Base-by-base conservation (phyloP, 2,329 filamentous ascomycete genomes). In the Truncatella angustata region DNA sequence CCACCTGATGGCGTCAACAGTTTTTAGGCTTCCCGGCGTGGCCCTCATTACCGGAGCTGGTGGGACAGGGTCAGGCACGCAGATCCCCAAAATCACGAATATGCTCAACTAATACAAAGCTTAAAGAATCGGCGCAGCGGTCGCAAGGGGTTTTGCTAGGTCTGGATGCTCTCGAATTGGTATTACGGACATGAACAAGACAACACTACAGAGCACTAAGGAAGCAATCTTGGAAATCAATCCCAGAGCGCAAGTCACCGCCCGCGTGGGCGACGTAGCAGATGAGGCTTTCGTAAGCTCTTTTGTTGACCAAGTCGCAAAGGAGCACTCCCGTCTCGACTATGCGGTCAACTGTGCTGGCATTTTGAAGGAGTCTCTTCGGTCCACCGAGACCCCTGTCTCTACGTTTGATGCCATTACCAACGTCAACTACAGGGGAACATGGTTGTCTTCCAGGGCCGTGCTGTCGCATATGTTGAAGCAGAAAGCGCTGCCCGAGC, bases 261-360 rank as follows among this genome's bases (percentile, higher is more conserved):
- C 60, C 1, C 56, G 56, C 10, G 60, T 70, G 0, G 79, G 78
- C 5, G 75, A 82, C 49, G 66, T 84, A 18, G 68, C 78, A 0
- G 70, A 78, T 21, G 73, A 78, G 40, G 48, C 48, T 0, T 81
- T 77, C 54, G 70, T 75, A 21, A 63, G 69, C 3, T 60, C 60
- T 0, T 70, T 79, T 16, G 64, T 65, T 20, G 61, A 56, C 32
- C 63, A 68, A 1, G 61, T 69, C 0, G 61, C 63, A 4, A 56
- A 57, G 0, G 56, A 53, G 1, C 79, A 80, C 52, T 63, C 64
- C 0, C 73, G 80, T 6, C 61, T 84, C 4, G 80, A 84, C 58
- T 84, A 84, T 60, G 74, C 73, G 0, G 76, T 83, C 5, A 79
- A 79, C 52, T 82, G 79, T 49, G 81, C 80, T 0, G 81, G 81